Percentiles rank a stretch among this genome's conserved stretches.
Evolutionary conservation across 805 yeast species (phyloP).

Genomic region (Candida namnaoensis): DNA sequence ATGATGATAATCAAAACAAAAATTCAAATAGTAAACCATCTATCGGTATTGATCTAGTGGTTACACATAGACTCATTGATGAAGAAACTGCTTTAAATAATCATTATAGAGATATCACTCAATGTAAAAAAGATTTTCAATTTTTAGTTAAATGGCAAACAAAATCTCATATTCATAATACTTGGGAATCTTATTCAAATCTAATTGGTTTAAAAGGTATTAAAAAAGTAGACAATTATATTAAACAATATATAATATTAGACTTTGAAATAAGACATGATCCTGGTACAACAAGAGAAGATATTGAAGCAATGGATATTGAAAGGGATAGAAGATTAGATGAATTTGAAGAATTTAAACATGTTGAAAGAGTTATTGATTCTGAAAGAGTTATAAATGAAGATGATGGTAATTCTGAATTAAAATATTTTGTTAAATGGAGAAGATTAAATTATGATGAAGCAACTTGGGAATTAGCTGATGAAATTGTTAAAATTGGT

Average conservation of each 20-base stretch:
- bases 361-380: constrained; percentile 85
- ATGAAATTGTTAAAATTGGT: constrained; percentile 72
- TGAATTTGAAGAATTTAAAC: constrained; percentile 72
- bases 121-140: constrained; percentile 52
- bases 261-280: constrained; percentile 76
- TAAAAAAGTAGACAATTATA: constrained; percentile 84
- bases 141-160: constrained; percentile 79
- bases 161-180: constrained; percentile 85
- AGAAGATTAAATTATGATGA: constrained; percentile 87
- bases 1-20: constrained; percentile 15
- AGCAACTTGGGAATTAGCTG: constrained; percentile 95
- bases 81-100: constrained; percentile 20
- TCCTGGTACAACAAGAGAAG: constrained; percentile 81
- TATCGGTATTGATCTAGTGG: constrained; percentile 35
- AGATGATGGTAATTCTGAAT: constrained; percentile 55
- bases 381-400: constrained; percentile 57
- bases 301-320: constrained; percentile 86
- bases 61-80: constrained; percentile 43
- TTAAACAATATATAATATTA: constrained; percentile 62
- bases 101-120: constrained; percentile 28
- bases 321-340: constrained; percentile 82
- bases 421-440: constrained; percentile 91
- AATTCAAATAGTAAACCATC: constrained; percentile 2
- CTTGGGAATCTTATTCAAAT: constrained; percentile 72
- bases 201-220: constrained; percentile 53